Percentiles rank a stretch among this genome's conserved stretches.
Conservation (phyloP, 306 rosid species). For the Acacia confusa region DNA sequence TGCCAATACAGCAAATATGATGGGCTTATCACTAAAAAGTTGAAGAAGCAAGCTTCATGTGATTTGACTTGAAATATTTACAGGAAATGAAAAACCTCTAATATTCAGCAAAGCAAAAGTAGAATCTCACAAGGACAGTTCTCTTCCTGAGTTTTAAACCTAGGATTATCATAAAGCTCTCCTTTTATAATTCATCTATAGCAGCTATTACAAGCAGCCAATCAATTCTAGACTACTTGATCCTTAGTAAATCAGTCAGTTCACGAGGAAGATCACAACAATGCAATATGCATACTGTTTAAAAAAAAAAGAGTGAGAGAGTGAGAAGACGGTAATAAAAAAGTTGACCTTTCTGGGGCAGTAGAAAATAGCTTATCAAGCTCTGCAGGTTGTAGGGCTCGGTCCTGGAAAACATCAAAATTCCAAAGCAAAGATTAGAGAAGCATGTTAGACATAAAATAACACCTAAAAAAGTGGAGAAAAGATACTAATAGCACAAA, state of each 20-base stretch:
- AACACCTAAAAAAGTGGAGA: slow-evolving; percentile 10
- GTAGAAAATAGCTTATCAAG: slow-evolving; percentile 77
- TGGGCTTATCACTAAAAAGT: background rate
- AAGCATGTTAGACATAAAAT: slow-evolving; percentile 30
- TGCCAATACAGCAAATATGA: background rate
- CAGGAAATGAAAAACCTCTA: background rate
- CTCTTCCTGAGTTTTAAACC: slow-evolving; percentile 24
- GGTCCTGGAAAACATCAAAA: slow-evolving; percentile 61
- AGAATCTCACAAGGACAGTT: slow-evolving; percentile 2
- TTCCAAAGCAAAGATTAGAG: slow-evolving; percentile 35
- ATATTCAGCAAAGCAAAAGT: slow-evolving; percentile 10
- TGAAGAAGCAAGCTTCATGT: slow-evolving; percentile 12
- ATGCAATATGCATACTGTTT: background rate
- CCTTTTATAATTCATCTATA: slow-evolving; percentile 22
- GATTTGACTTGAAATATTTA: slow-evolving; percentile 6
- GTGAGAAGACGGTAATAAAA: background rate
- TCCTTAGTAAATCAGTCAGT: slow-evolving; percentile 13
- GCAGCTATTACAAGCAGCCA: slow-evolving; percentile 12
- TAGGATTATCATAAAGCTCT: background rate
- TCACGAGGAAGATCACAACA: background rate
- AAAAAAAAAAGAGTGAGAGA: background rate
- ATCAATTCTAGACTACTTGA: slow-evolving; percentile 15
- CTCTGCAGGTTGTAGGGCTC: slow-evolving; percentile 72
- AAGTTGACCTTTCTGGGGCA: slow-evolving; percentile 84
- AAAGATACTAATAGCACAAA: background rate